A percentile compares a stretch with the other conserved stretches of the same genome.
Conservation (phyloP, 257 asterid genomes). For the Forsythia suspensa region DNA sequence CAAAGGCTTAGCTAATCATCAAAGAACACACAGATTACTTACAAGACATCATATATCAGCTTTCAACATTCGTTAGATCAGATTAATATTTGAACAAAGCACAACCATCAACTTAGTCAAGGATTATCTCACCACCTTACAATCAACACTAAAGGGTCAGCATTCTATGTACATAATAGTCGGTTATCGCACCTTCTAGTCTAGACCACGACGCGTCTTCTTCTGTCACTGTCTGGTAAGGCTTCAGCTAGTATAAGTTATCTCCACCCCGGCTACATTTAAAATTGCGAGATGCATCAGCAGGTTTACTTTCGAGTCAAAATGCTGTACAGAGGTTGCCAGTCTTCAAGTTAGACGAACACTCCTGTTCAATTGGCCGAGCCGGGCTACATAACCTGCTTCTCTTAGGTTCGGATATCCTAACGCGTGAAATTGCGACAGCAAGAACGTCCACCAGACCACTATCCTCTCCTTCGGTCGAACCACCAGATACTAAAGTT, state of each 20-base stretch:
- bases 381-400: constrained; percentile 73
- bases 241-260: constrained; percentile 18
- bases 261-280: constrained; percentile 24
- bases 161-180: not conserved
- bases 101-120: not conserved
- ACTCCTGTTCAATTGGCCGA: constrained; percentile 49
- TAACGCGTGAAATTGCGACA: constrained; percentile 64
- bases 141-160: not conserved
- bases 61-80: not conserved
- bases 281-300: constrained; percentile 29
- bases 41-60: not conserved
- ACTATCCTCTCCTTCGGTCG: constrained; percentile 40
- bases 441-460: constrained; percentile 66
- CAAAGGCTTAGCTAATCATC: not conserved
- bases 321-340: constrained; percentile 83
- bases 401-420: constrained; percentile 76
- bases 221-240: not conserved
- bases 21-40: not conserved
- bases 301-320: constrained; percentile 34
- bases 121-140: too few species aligned
- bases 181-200: not conserved
- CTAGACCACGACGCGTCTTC: not conserved
- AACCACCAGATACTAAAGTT: constrained; percentile 27
- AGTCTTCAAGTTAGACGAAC: constrained; percentile 67
- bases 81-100: not conserved